phyloP scores from a whole-genome alignment of 2,329 filamentous ascomycete species.

The Cryphonectria japonica region DNA sequence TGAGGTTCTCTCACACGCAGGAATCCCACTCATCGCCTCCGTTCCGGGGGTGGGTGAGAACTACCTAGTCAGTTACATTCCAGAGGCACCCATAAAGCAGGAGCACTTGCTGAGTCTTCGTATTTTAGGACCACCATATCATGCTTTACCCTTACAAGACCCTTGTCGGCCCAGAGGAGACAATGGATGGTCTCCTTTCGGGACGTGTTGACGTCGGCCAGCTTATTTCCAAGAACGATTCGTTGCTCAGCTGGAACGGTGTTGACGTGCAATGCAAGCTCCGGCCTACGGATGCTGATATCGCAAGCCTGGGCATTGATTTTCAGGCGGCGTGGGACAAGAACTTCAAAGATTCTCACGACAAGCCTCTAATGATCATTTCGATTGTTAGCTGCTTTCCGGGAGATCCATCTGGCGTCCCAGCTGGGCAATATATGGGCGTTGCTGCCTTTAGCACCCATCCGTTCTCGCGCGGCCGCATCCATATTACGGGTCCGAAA shows the following conservation, averaged over 20 bases:
- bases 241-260: slow-evolving; percentile 21
- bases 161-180: too few species aligned
- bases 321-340: slow-evolving; percentile 34
- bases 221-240: too few species aligned
- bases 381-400: slow-evolving; percentile 46
- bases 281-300: slow-evolving; percentile 30
- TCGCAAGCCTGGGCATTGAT: slow-evolving; percentile 31
- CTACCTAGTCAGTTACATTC: too few species aligned
- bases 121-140: too few species aligned
- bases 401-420: slow-evolving; percentile 45
- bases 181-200: too few species aligned
- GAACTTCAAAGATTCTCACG: slow-evolving; percentile 17
- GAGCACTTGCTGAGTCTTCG: too few species aligned
- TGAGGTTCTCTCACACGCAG: slow-evolving; percentile 43
- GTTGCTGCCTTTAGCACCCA: slow-evolving; percentile 40
- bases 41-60: too few species aligned
- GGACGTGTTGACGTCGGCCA: too few species aligned
- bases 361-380: slow-evolving; percentile 52
- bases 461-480: slow-evolving; percentile 19
- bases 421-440: slow-evolving; percentile 54
- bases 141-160: too few species aligned
- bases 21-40: too few species aligned
- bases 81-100: too few species aligned
- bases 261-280: slow-evolving; percentile 23
- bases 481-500: slow-evolving; percentile 50